Conservation (phyloP, 1,284 basidiomycete genomes). For the Rhodofomes roseus region DNA sequence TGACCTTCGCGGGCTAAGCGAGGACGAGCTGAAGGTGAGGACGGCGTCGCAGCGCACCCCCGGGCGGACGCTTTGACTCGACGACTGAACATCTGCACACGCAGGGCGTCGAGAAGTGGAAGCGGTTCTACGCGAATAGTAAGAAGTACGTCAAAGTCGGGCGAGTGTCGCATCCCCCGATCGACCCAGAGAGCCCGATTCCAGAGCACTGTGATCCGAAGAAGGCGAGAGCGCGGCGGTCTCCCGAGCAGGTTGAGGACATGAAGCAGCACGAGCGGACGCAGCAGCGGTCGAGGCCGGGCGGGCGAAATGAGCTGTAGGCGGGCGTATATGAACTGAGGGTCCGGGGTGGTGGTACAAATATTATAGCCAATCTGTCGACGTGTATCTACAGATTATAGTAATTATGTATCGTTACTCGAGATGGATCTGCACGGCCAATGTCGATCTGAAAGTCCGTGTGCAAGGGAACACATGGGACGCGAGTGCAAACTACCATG, state of each 20-base stretch:
- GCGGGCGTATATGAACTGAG: neutral
- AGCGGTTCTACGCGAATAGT: constrained; percentile 81
- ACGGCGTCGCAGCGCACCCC: neutral
- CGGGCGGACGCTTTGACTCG: neutral
- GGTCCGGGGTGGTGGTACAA: neutral
- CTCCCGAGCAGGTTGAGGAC: constrained; percentile 19
- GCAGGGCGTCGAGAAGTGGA: constrained; percentile 83
- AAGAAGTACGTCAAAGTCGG: constrained; percentile 79
- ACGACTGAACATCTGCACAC: neutral
- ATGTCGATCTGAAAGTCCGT: neutral
- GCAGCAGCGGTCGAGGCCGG: constrained; percentile 5
- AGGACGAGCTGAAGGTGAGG: constrained; percentile 64
- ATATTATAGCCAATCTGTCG: neutral
- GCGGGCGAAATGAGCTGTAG: constrained; percentile 39
- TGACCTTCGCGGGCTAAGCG: constrained; percentile 79
- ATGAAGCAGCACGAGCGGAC: constrained; percentile 7
- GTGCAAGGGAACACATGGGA: neutral
- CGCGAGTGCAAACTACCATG: neutral
- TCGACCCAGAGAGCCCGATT: constrained; percentile 76
- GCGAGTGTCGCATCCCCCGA: constrained; percentile 66
- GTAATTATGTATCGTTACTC: neutral
- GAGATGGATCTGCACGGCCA: neutral
- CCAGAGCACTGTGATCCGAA: constrained; percentile 76
- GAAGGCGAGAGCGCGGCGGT: constrained; percentile 32
- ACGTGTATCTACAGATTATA: constrained; percentile 7